Conservation (phyloP, 306 rosid species). For the Vigna hirtella region DNA sequence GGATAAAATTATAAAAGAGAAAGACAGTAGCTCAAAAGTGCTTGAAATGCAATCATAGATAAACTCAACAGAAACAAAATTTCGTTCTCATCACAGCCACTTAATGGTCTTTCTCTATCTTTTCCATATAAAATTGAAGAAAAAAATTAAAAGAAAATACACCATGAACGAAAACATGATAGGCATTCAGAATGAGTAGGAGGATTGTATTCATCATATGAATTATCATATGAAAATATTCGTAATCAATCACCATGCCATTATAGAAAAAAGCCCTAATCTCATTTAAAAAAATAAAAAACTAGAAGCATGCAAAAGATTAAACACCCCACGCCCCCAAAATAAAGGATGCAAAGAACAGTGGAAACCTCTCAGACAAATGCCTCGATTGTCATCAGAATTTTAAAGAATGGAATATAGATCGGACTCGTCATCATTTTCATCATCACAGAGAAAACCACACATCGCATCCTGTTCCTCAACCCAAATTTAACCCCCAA, state of each 20-base stretch:
- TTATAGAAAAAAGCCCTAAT: no score
- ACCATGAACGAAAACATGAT: not conserved
- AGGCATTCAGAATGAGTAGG: slow-evolving; percentile 94
- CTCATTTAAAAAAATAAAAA: rapidly evolving
- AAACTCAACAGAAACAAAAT: slow-evolving; percentile 36
- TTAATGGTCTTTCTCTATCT: slow-evolving; percentile 24
- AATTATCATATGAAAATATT: slow-evolving; percentile 46
- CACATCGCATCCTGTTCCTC: not conserved
- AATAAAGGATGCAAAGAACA: not conserved
- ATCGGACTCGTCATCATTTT: slow-evolving; percentile 90
- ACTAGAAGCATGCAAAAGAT: not conserved
- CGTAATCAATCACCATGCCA: slow-evolving; percentile 56
- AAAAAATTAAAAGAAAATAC: not conserved
- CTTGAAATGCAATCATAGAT: slow-evolving; percentile 75
- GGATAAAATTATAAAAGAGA: not conserved
- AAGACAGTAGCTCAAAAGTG: slow-evolving; percentile 79
- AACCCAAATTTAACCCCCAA: not conserved
- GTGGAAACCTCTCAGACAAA: slow-evolving; percentile 81
- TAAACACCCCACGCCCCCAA: not conserved
- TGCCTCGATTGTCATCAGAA: slow-evolving; percentile 91
- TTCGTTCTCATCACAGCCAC: slow-evolving; percentile 68
- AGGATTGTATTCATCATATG: slow-evolving; percentile 61
- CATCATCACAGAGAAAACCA: slow-evolving; percentile 78
- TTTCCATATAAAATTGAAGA: no score
- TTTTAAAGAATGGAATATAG: slow-evolving; percentile 66